Percentiles rank a stretch among this genome's conserved stretches.
phyloP scores from a whole-genome alignment of 805 yeast genomes.

The Wickerhamiella allomyrinae region DNA sequence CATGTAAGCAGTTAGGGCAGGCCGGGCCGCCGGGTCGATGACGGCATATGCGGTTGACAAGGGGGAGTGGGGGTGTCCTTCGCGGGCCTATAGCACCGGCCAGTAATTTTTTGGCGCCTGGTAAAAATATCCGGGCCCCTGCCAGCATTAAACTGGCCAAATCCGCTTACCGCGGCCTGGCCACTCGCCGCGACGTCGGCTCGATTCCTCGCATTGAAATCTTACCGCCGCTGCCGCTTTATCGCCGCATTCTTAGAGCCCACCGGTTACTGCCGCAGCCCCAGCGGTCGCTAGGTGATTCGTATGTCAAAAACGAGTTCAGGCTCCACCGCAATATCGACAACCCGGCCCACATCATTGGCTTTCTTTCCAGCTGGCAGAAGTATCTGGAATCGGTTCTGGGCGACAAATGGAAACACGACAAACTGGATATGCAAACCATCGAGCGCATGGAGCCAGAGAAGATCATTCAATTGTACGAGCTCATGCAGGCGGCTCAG shows the following conservation, averaged over 20 bases:
- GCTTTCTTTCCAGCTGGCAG: constrained; percentile 91
- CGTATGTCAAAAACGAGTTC: constrained; percentile 81
- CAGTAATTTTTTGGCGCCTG: too few species aligned
- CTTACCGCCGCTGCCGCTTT: constrained; percentile 69
- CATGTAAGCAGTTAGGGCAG: background rate
- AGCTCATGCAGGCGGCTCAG: constrained; percentile 32
- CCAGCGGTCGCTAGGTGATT: constrained; percentile 69
- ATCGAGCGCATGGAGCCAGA: constrained; percentile 81
- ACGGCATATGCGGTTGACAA: too few species aligned
- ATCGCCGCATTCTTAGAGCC: constrained; percentile 68
- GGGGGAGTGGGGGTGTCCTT: too few species aligned
- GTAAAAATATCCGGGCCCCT: too few species aligned
- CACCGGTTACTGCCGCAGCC: constrained; percentile 51
- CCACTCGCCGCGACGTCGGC: constrained; percentile 14
- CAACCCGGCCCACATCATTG: constrained; percentile 87
- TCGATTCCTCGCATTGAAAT: constrained; percentile 25
- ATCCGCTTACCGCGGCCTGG: constrained; percentile 3
- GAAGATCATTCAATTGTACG: constrained; percentile 59
- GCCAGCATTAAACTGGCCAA: too few species aligned
- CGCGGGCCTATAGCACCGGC: too few species aligned
- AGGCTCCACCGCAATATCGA: constrained; percentile 66
- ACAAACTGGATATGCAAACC: constrained; percentile 44
- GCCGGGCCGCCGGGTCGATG: too few species aligned
- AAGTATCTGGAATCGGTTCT: constrained; percentile 26
- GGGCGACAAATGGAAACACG: constrained; percentile 49